These are phyloP conservation scores for Gossypium lobatum DNA, from an alignment of 441 rosid genomes.

Conservation along the genomic window DNA sequence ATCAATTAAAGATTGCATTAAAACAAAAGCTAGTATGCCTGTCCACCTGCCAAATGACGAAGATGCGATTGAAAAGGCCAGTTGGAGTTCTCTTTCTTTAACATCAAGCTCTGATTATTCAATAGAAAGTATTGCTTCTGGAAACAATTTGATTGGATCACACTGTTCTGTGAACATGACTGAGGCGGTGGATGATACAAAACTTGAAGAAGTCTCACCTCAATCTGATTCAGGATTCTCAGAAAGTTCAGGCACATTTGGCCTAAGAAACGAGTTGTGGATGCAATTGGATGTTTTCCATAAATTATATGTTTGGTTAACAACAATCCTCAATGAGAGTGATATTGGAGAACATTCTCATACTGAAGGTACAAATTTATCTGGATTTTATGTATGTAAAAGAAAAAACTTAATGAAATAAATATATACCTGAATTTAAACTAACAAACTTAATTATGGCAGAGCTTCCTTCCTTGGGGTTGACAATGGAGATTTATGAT, in stretches of 20 bases:
- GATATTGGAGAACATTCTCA: conserved; percentile 18
- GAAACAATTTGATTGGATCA: conserved; percentile 19
- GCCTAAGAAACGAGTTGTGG: conserved; percentile 44
- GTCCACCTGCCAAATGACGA: conserved; percentile 30
- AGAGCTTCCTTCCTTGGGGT: conserved; percentile 39
- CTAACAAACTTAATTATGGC: conserved; percentile 28
- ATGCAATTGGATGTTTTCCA: conserved; percentile 37
- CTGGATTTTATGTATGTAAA: conserved; percentile 12
- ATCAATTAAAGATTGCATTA: conserved; percentile 30
- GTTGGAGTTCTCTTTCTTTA: conserved; percentile 48
- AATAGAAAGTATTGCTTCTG: conserved; percentile 27
- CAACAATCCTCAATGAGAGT: conserved; percentile 24
- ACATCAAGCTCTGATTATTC: conserved; percentile 51
- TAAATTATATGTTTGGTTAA: conserved; percentile 31
- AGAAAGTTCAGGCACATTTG: conserved; percentile 20
- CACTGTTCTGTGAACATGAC: conserved; percentile 17
- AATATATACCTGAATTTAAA: conserved; percentile 10
- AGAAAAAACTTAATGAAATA: conserved; percentile 12
- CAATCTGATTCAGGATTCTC: conserved; percentile 21
- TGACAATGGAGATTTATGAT: conserved; percentile 29
- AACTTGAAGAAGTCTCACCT: conserved; percentile 24
- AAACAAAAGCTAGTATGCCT: conserved; percentile 22
- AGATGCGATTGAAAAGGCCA: conserved; percentile 35
- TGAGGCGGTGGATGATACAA: conserved; percentile 20
- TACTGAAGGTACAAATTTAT: conserved; percentile 36